These are phyloP conservation scores for Fomitopsis serialis DNA, from an alignment of 768 basidiomycete genomes.

Conservation along the genomic window DNA sequence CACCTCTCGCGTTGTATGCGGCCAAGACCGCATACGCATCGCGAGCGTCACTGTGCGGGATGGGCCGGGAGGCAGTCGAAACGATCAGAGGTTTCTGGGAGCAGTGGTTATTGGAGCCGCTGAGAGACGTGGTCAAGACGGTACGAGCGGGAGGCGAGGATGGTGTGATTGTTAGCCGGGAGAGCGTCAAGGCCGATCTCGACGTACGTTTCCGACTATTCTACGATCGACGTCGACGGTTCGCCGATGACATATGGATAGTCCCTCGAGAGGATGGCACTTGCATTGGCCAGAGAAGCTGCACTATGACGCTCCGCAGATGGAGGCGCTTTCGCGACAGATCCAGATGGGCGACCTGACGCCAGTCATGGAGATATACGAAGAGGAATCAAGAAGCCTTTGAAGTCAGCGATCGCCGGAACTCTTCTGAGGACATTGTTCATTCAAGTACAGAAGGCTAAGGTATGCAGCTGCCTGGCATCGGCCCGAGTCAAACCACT, in stretches of 20 bases:
- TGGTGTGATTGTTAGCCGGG: constrained; percentile 68
- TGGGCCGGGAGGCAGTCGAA: constrained; percentile 55
- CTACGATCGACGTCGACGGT: too few relatives aligned
- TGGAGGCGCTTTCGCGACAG: constrained; percentile 58
- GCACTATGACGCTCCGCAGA: constrained; percentile 53
- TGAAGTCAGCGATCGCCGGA: constrained; percentile 76
- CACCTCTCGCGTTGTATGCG: constrained; percentile 56
- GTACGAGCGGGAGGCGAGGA: constrained; percentile 77
- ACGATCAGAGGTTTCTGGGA: constrained; percentile 69
- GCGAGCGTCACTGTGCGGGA: constrained; percentile 48
- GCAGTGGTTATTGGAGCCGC: constrained; percentile 83
- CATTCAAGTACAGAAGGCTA: constrained; percentile 94
- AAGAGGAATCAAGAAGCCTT: constrained; percentile 88
- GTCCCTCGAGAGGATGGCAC: constrained; percentile 91
- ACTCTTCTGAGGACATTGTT: constrained; percentile 79
- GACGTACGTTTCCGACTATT: constrained; percentile 50
- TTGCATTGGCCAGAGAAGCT: constrained; percentile 82
- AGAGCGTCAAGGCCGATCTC: constrained; percentile 82
- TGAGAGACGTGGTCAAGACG: constrained; percentile 78
- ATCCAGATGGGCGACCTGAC: constrained; percentile 82
- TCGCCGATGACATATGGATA: constrained; percentile 31
- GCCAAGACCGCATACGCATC: constrained; percentile 50
- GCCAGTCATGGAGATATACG: constrained; percentile 81
- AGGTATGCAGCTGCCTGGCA: constrained; percentile 35
- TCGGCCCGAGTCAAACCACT: not conserved